A percentile compares a stretch with the other conserved stretches of the same genome.
Conservation (phyloP, 148 eudicot species). For the Bassia scoparia region DNA sequence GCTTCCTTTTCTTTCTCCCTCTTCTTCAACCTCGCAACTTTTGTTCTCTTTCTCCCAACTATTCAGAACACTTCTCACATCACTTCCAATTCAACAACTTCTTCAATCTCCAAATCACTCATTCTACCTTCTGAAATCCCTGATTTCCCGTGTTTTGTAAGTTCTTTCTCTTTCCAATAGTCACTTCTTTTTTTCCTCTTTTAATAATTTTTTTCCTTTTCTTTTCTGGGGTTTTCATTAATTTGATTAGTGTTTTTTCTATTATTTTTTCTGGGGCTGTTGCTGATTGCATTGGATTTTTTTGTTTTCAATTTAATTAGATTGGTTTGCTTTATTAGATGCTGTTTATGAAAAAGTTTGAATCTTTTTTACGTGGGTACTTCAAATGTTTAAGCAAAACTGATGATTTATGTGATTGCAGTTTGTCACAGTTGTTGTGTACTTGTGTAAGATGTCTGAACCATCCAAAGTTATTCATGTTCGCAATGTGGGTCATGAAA, state of each 20-base stretch:
- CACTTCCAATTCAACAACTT: background rate
- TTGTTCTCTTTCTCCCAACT: too few species aligned
- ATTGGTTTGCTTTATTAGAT: background rate
- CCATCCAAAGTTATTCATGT: constrained; percentile 45
- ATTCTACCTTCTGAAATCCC: background rate
- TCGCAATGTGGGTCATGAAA: constrained; percentile 47
- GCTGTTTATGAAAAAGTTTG: background rate
- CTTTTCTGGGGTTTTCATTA: background rate
- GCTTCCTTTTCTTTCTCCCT: background rate
- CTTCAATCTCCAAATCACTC: background rate
- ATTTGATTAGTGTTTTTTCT: background rate
- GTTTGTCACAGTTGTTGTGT: constrained; percentile 2
- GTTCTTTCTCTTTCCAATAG: background rate
- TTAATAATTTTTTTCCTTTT: background rate
- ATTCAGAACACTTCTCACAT: too few species aligned
- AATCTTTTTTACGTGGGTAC: background rate
- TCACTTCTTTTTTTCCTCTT: background rate
- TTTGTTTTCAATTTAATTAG: background rate
- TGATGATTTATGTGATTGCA: constrained; percentile 7
- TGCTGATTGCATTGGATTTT: background rate
- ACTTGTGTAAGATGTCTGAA: constrained; percentile 38
- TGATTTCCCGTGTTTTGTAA: background rate
- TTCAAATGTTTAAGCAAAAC: background rate
- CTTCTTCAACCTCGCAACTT: constrained; percentile 11
- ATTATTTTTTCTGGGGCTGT: background rate